Base-by-base conservation (phyloP, 2,329 filamentous ascomycete genomes). In the Calonectria montana region DNA sequence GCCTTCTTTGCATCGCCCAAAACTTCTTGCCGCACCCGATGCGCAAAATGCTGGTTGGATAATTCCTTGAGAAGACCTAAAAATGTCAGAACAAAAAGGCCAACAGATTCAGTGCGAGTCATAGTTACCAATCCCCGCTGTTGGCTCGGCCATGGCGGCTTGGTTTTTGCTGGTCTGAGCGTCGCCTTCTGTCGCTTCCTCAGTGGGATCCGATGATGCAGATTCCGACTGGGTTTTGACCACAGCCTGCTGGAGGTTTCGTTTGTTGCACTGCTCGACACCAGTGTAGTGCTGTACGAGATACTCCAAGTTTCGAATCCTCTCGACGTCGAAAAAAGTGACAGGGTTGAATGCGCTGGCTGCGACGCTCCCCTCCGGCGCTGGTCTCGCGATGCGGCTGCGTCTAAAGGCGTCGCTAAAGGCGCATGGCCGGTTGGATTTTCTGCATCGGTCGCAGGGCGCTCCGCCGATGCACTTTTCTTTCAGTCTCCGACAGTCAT, bases 381-480 rank as follows among this genome's bases (percentile, higher is more conserved):
- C 29, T 35, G 53, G 31, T 35, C 53, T 59, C 35, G 53, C 23
- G 3, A 39, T 37, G 31, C 53, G 53, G 53, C 31, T 59, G 13
- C 53, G 35, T 41, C 29, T 59, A 35, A 59, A 59, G 53, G 53
- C 53, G 53, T 59, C 53, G 15, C 53, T 59, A n/a, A 67, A 67
- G 15, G 57, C 27, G 53, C 65, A 67, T 62, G 57, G 47, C 41
- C 67, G 64, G 21, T 23, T 73, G 88, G 88, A 69, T 86, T 83
- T 79, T 87, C 89, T 75, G 85, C 88, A 90, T 65, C 88, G 82
- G 59, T 86, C 86, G 76, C 88, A 90, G 1, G 88, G 88, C 18
- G 88, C 82, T 61, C 88, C 88, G 59, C 88, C 88, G 73, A 89
- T 87, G 76, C 88, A 90, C 81, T 89, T 89, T 79, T 90, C 88